Evolutionary conservation across 768 basidiomycete genomes (phyloP).

Genomic region (Suillus brevipes): DNA sequence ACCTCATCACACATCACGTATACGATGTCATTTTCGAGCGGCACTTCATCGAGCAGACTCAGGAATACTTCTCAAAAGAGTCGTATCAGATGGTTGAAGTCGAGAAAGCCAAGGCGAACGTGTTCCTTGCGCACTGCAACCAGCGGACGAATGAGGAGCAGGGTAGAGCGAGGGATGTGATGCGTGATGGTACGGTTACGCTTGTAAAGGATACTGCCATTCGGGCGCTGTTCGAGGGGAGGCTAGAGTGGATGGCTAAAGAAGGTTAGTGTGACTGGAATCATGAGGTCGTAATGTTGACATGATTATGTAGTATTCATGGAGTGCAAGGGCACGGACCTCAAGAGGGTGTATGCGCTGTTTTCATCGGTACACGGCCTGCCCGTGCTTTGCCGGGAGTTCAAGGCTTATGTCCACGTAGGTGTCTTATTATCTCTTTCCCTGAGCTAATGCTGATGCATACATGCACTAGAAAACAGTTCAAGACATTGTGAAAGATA

Average conservation of each 20-base stretch:
- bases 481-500: constrained; percentile 63
- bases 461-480: constrained; percentile 48
- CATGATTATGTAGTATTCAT: constrained; percentile 48
- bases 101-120: constrained; percentile 39
- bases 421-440: constrained; percentile 11
- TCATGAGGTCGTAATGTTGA: constrained; percentile 33
- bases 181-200: constrained; percentile 51
- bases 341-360: constrained; percentile 58
- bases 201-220: constrained; percentile 56
- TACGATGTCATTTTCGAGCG: constrained; percentile 59
- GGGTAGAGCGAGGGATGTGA: constrained; percentile 49
- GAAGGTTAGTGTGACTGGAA: constrained; percentile 32
- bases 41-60: constrained; percentile 50
- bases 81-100: constrained; percentile 40
- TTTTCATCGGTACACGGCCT: constrained; percentile 59
- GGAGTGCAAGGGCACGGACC: constrained; percentile 42
- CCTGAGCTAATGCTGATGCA: not conserved
- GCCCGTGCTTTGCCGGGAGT: constrained; percentile 56
- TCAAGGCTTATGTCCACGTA: constrained; percentile 64
- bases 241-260: constrained; percentile 45
- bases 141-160: constrained; percentile 56
- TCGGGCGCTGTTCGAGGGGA: constrained; percentile 45
- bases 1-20: constrained; percentile 56
- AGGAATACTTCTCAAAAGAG: constrained; percentile 54
- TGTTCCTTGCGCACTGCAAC: constrained; percentile 53